Percentiles rank a stretch among this genome's conserved stretches.
phyloP scores from a whole-genome alignment of 805 yeast species.

The Myxozyma nipponensis region DNA sequence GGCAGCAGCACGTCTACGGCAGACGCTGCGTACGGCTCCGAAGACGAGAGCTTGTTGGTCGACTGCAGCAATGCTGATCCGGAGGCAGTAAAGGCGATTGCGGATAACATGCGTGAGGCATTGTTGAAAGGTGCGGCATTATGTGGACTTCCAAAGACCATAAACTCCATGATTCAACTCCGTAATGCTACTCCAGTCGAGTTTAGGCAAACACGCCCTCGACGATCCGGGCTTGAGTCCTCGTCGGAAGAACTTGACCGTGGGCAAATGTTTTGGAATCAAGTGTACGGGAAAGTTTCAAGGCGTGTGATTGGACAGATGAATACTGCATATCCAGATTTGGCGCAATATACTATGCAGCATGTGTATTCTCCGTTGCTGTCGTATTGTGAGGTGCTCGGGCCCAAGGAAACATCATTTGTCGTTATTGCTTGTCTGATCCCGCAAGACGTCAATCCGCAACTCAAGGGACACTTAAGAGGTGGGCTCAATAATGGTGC shows the following conservation, averaged over 20 bases:
- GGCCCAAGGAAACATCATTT: slow-evolving; percentile 67
- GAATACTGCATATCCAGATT: slow-evolving; percentile 75
- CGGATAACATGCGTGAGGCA: slow-evolving; percentile 68
- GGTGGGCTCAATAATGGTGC: slow-evolving; percentile 84
- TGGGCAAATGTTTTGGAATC: slow-evolving; percentile 68
- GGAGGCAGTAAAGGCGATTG: slow-evolving; percentile 34
- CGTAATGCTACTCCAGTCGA: slow-evolving; percentile 60
- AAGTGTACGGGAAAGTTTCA: slow-evolving; percentile 72
- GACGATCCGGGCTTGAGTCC: slow-evolving; percentile 7
- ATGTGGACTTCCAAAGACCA: slow-evolving; percentile 79
- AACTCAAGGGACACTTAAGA: slow-evolving; percentile 80
- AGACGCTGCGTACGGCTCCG: slow-evolving; percentile 15
- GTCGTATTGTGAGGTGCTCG: slow-evolving; percentile 59
- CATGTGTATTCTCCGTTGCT: slow-evolving; percentile 76
- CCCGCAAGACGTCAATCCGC: slow-evolving; percentile 93
- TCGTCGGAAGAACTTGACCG: slow-evolving; percentile 33
- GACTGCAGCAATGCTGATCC: slow-evolving; percentile 15
- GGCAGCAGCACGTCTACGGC: background rate
- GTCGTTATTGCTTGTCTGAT: slow-evolving; percentile 74
- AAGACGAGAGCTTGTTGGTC: slow-evolving; percentile 17
- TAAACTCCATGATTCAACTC: slow-evolving; percentile 67
- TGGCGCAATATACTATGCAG: slow-evolving; percentile 67
- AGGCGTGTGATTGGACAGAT: slow-evolving; percentile 63
- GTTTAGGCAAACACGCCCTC: slow-evolving; percentile 38
- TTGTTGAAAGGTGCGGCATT: slow-evolving; percentile 73